Evolutionary conservation across 805 yeast species (phyloP).

Genomic region (Starmerella khaoyaiensis): DNA sequence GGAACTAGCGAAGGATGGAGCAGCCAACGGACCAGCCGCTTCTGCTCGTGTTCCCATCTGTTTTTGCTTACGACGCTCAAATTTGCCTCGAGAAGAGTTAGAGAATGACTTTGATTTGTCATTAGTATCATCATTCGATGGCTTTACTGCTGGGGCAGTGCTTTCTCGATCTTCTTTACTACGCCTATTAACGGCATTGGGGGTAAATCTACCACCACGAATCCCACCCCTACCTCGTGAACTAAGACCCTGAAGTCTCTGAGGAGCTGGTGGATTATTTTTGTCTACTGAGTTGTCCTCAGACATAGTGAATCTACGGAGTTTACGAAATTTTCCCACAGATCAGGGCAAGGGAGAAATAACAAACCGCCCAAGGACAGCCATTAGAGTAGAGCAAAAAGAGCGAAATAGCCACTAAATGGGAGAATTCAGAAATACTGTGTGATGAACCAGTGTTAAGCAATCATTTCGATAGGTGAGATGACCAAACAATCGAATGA

Average conservation of each 20-base stretch:
- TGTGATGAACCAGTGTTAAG: too few species aligned
- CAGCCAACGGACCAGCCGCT: slow-evolving; percentile 29
- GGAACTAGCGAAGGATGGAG: slow-evolving; percentile 23
- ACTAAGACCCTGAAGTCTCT: slow-evolving; percentile 14
- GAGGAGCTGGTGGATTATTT: slow-evolving; percentile 8
- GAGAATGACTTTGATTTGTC: slow-evolving; percentile 14
- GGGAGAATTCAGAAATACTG: too few species aligned
- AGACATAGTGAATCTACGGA: slow-evolving; percentile 2
- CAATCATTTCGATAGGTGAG: too few species aligned
- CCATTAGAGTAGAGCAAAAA: too few species aligned
- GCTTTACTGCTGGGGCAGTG: slow-evolving; percentile 46
- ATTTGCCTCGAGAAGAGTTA: slow-evolving; percentile 7
- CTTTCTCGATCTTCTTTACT: slow-evolving; percentile 74
- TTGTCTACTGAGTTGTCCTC: slow-evolving; percentile 5
- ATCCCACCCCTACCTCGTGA: slow-evolving; percentile 14
- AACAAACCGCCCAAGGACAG: too few species aligned
- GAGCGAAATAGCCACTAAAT: too few species aligned
- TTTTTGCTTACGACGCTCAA: slow-evolving; percentile 13
- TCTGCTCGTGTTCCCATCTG: slow-evolving; percentile 21
- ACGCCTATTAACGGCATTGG: slow-evolving; percentile 76
- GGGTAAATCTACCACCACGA: slow-evolving; percentile 44
- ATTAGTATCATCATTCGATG: slow-evolving; percentile 13
- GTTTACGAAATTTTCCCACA: too few species aligned
- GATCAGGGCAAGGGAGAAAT: too few species aligned
- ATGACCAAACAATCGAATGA: too few species aligned